phyloP scores from a whole-genome alignment of 768 basidiomycete species.

The Tulasnella sp. region DNA sequence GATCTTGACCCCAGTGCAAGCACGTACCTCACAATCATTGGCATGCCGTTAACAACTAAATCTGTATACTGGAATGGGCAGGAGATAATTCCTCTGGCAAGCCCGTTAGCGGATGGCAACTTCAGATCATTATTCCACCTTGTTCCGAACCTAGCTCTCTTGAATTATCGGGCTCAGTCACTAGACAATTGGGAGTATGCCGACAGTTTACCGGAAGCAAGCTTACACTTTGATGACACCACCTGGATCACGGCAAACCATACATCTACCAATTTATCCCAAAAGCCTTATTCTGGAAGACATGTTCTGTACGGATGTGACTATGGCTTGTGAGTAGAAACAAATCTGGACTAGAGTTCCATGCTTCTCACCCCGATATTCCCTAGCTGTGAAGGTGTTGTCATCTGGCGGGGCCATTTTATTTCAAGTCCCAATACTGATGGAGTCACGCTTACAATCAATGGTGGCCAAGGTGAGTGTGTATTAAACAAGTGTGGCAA shows the following conservation, averaged over 20 bases:
- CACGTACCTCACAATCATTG: conserved; percentile 60
- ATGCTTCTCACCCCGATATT: not conserved
- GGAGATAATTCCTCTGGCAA: conserved; percentile 35
- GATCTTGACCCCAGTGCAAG: conserved; percentile 49
- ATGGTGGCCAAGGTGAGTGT: conserved; percentile 63
- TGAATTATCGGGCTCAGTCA: conserved; percentile 36
- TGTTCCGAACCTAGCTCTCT: not conserved
- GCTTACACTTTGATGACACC: conserved; percentile 54
- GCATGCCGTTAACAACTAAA: conserved; percentile 43
- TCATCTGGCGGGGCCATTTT: conserved; percentile 83
- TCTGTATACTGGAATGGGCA: conserved; percentile 72
- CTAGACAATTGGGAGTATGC: conserved; percentile 69
- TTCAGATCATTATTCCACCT: not conserved
- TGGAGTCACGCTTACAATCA: conserved; percentile 68
- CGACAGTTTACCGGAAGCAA: conserved; percentile 71
- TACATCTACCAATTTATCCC: conserved; percentile 68
- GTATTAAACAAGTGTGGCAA: not conserved
- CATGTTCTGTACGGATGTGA: conserved; percentile 81
- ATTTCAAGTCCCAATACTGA: conserved; percentile 55
- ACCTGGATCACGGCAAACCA: conserved; percentile 65
- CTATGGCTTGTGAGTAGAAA: conserved; percentile 66
- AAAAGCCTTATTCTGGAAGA: conserved; percentile 66
- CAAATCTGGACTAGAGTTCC: not conserved
- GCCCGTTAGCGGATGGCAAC: not conserved
- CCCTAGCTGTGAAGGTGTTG: conserved; percentile 73